Conservation (phyloP, 805 yeast genomes). For the Kodamaea laetipori region DNA sequence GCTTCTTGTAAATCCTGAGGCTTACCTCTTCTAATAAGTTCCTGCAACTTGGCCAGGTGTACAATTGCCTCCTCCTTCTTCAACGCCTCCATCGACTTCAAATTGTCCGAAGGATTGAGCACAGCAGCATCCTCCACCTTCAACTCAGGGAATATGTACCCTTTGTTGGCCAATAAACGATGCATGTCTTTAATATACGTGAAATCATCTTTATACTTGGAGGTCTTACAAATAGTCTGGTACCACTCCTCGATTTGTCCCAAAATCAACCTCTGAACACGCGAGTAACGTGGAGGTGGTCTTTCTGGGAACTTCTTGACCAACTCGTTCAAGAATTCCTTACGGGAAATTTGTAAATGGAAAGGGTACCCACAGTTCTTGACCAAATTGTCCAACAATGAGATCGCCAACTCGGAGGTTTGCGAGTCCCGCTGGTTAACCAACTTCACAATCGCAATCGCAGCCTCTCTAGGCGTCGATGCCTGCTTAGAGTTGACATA, state of each 20-base stretch:
- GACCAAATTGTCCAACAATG: conserved; percentile 84
- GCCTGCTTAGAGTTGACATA: conserved; percentile 92
- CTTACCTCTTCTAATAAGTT: conserved; percentile 89
- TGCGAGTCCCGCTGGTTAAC: conserved; percentile 83
- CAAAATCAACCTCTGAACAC: conserved; percentile 80
- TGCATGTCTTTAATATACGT: conserved; percentile 96
- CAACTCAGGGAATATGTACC: conserved; percentile 90
- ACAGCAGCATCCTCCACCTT: conserved; percentile 91
- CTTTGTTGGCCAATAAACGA: conserved; percentile 82
- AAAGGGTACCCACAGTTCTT: conserved; percentile 98
- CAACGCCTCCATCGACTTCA: conserved; percentile 85
- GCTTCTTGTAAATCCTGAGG: conserved; percentile 97
- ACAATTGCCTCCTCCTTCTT: conserved; percentile 92
- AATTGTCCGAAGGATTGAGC: conserved; percentile 81
- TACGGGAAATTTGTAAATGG: conserved; percentile 91
- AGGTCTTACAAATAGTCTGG: conserved; percentile 87
- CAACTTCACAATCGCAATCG: conserved; percentile 77
- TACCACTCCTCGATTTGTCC: conserved; percentile 97
- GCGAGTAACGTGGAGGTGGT: conserved; percentile 83
- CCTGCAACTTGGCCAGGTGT: conserved; percentile 93
- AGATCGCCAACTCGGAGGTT: conserved; percentile 79
- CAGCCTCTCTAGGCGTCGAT: conserved; percentile 87
- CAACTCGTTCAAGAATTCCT: conserved; percentile 90
- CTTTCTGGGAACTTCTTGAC: conserved; percentile 93
- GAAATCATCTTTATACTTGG: conserved; percentile 87